phyloP scores from a whole-genome alignment of 331 rosid genomes.

The Pyrus hybrid region DNA sequence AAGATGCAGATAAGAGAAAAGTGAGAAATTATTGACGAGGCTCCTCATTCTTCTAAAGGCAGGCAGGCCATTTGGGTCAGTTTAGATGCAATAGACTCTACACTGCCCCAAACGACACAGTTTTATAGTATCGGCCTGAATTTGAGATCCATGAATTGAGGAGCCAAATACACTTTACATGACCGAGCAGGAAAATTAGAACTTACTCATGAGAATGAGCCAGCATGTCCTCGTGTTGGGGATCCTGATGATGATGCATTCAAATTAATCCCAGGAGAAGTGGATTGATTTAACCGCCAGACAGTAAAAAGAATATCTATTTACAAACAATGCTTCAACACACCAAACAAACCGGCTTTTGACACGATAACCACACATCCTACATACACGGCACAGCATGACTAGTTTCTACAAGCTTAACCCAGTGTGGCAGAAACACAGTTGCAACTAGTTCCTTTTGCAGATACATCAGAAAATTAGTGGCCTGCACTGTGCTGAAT shows the following conservation, averaged over 20 bases:
- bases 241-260: background rate
- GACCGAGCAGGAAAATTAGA: background rate
- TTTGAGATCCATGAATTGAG: background rate
- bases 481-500: slow-evolving; percentile 49
- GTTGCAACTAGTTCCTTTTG: background rate
- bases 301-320: slow-evolving; percentile 47
- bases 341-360: slow-evolving; percentile 24
- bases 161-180: background rate
- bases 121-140: background rate
- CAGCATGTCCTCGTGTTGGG: background rate
- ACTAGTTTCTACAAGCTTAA: slow-evolving; percentile 27
- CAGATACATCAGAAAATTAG: slow-evolving; percentile 42
- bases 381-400: slow-evolving; percentile 12
- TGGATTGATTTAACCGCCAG: slow-evolving; percentile 11
- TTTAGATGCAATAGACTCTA: too few species aligned
- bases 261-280: background rate
- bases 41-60: too few species aligned
- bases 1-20: background rate
- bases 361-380: slow-evolving; percentile 19
- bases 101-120: background rate
- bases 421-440: slow-evolving; percentile 16
- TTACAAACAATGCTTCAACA: slow-evolving; percentile 37
- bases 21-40: background rate
- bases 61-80: too few species aligned
- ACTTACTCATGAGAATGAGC: background rate